phyloP scores from a whole-genome alignment of 306 rosid genomes.

The Pueraria montana region DNA sequence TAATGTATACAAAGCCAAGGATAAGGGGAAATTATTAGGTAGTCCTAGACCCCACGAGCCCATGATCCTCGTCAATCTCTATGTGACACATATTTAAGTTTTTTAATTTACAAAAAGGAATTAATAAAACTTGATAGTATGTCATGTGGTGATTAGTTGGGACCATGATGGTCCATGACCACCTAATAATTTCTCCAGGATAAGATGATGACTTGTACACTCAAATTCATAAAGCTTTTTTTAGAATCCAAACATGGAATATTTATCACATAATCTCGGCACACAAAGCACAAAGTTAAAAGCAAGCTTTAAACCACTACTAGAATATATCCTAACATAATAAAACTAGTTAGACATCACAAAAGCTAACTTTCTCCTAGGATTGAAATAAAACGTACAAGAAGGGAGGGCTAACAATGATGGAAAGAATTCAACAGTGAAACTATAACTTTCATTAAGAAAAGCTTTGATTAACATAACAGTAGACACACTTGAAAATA shows the following conservation, averaged over 20 bases:
- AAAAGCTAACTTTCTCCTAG: constrained; percentile 11
- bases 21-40: not conserved
- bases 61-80: not conserved
- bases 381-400: constrained; percentile 23
- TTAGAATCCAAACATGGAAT: not conserved
- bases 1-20: not conserved
- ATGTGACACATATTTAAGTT: not conserved
- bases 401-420: not conserved
- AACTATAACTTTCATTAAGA: not conserved
- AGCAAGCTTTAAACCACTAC: not conserved
- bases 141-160: not conserved
- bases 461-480: not conserved
- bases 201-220: not conserved
- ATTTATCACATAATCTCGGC: constrained; percentile 1
- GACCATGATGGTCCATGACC: not conserved
- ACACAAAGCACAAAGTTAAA: not conserved
- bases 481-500: constrained; percentile 7
- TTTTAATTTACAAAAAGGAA: not conserved
- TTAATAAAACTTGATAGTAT: not conserved
- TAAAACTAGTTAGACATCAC: constrained; percentile 5
- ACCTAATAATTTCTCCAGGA: not conserved
- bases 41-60: not conserved
- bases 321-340: constrained; percentile 19
- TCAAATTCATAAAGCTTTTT: constrained; percentile 15
- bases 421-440: not conserved